Conservation (phyloP, 2,329 filamentous ascomycete genomes). For the Fusarium sororula region DNA sequence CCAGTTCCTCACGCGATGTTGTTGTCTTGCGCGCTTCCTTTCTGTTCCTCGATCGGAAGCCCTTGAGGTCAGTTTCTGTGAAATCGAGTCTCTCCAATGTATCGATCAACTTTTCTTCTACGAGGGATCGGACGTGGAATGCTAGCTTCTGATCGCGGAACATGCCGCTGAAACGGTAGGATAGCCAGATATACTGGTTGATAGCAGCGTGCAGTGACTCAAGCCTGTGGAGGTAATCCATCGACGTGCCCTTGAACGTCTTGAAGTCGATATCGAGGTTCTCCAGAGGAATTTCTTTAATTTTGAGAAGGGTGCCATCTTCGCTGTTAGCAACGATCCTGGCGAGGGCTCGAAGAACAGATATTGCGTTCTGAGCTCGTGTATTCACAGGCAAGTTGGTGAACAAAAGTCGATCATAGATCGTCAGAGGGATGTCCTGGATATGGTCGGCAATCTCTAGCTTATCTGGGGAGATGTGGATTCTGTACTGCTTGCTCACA, state of each 20-base stretch:
- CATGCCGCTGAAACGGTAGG: conserved; percentile 84
- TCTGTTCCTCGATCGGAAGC: conserved; percentile 38
- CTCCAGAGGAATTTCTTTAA: conserved; percentile 76
- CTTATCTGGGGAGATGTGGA: conserved; percentile 67
- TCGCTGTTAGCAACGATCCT: conserved; percentile 73
- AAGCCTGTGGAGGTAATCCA: conserved; percentile 71
- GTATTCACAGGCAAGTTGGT: conserved; percentile 73
- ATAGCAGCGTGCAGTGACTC: conserved; percentile 84
- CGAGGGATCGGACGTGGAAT: conserved; percentile 79
- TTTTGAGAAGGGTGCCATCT: conserved; percentile 75
- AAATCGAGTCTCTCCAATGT: conserved; percentile 61
- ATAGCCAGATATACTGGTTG: conserved; percentile 91
- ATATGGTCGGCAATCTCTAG: conserved; percentile 78
- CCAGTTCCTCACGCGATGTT: conserved; percentile 16
- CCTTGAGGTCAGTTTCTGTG: conserved; percentile 48
- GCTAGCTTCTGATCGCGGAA: conserved; percentile 80
- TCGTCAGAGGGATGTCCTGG: conserved; percentile 73
- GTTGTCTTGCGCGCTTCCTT: conserved; percentile 25
- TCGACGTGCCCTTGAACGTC: conserved; percentile 48
- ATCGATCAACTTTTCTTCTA: conserved; percentile 75
- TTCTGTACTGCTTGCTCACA: conserved; percentile 72
- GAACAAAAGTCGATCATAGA: conserved; percentile 80
- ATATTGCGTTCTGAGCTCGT: conserved; percentile 57
- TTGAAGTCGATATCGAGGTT: conserved; percentile 71
- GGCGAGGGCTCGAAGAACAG: conserved; percentile 71